These are phyloP conservation scores for Sclerotinia spermophila DNA, from an alignment of 2,329 filamentous ascomycete species.

Conservation along the genomic window DNA sequence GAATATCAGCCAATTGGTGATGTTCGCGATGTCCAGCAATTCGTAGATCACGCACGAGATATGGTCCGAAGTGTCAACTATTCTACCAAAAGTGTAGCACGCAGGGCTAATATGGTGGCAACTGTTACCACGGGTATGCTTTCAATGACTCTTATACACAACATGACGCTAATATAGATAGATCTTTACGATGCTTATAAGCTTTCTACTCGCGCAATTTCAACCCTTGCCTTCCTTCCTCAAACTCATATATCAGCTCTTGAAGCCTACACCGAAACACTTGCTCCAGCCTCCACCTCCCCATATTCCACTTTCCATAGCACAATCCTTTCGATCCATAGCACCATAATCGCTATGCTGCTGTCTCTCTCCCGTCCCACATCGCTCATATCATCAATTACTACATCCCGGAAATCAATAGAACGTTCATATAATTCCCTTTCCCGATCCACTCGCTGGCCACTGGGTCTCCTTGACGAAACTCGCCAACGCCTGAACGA, in stretches of 20 bases:
- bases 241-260: constrained; percentile 65
- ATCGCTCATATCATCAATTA: constrained; percentile 72
- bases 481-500: constrained; percentile 76
- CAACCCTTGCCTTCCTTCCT: constrained; percentile 65
- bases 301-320: constrained; percentile 72
- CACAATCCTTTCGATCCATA: constrained; percentile 73
- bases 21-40: constrained; percentile 84
- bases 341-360: constrained; percentile 78
- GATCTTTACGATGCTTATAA: constrained; percentile 67
- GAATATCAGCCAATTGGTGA: constrained; percentile 84
- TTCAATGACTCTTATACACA: background rate
- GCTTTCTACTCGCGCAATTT: constrained; percentile 50
- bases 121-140: constrained; percentile 57
- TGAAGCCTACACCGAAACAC: constrained; percentile 64
- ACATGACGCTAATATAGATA: constrained; percentile 38
- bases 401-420: constrained; percentile 68
- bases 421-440: constrained; percentile 75
- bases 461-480: constrained; percentile 79
- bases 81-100: constrained; percentile 76
- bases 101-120: constrained; percentile 70
- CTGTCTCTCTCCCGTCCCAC: constrained; percentile 74
- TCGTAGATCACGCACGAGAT: constrained; percentile 85
- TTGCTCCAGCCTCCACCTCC: constrained; percentile 65
- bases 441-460: constrained; percentile 73
- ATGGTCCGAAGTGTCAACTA: constrained; percentile 82